Evolutionary conservation across 2,329 filamentous ascomycete genomes (phyloP).

Genomic region (Emergomyces africanus): DNA sequence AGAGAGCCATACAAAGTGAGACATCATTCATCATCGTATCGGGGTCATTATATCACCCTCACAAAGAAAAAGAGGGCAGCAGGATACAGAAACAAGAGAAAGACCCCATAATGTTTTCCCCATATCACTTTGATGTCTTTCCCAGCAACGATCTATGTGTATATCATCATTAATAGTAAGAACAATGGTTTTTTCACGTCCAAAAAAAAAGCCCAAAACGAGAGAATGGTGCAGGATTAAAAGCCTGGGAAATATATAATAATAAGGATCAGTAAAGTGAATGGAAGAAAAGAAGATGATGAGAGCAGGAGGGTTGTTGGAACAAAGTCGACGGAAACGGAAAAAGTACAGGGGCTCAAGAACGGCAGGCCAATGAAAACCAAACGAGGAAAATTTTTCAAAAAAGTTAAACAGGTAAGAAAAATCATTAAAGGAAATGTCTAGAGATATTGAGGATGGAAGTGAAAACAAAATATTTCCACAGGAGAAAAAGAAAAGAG

Average conservation of each 20-base stretch:
- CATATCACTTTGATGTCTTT: not conserved
- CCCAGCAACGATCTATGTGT: not conserved
- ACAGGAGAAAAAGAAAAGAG: not conserved
- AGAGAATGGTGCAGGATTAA: not conserved
- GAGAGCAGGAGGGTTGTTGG: too few relatives aligned
- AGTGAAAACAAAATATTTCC: not conserved
- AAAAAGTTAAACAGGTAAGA: not conserved
- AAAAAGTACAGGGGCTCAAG: not conserved
- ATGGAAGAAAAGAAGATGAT: not conserved
- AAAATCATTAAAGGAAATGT: not conserved
- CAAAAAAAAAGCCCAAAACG: not conserved
- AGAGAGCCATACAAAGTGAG: not conserved
- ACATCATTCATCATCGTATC: conserved; percentile 3
- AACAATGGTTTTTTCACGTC: not conserved
- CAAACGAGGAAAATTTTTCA: not conserved
- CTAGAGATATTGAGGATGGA: not conserved
- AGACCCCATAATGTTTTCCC: not conserved
- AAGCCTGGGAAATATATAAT: not conserved
- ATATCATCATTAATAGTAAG: not conserved
- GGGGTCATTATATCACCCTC: conserved; percentile 2
- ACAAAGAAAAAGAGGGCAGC: conserved; percentile 1
- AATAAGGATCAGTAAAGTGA: not conserved
- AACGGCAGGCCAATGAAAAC: not conserved
- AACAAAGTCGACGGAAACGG: not conserved
- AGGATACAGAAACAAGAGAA: not conserved